Base-by-base conservation (phyloP, 2,329 filamentous ascomycete species). In the Aspergillaceae sp. region DNA sequence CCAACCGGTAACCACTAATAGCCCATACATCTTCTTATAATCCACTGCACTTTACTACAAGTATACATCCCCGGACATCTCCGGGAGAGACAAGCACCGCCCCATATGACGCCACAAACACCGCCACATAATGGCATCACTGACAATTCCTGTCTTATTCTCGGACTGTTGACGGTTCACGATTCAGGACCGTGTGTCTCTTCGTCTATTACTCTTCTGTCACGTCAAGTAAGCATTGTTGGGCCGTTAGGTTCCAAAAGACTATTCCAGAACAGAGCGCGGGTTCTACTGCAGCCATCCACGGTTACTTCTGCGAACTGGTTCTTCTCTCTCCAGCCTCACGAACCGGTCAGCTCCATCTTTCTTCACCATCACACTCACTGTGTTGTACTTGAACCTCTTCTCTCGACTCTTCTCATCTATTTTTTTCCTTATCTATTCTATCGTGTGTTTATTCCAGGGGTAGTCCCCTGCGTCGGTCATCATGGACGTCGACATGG, bases 21-120 rank as follows among this genome's bases (percentile, higher is more conserved):
- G 19, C 36, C 56, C 34, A 40, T 40, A 27, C 8, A 4, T 40
- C 27, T 43, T 10, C 29, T 35, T 48, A 34, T 48, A 28, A 19
- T 19, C 19, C 19, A 19, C 19, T 19, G 19, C 41, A 40, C 42
- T 45, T 32, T 26, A n/a, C n/a, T n/a, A n/a, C n/a, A n/a, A n/a
- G n/a, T n/a, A 7, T 30, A 10, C 37, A 45, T 36, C 7, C 41
- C 27, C 7, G 41, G 19, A 19, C 19, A 30, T 30, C 40, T 30
- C 34, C 34, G n/a, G n/a, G 26, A 19, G 10, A 40, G 27, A 26
- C n/a, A 8, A 27, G 26, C 37, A 40, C 37, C 26, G 37, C 37
- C 37, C 37, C 37, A 40, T 40, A 19, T 19, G 37, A 40, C 40
- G 40, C 40, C 11, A 19, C 19, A 19, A 7, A 28, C 40, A 41